These are phyloP conservation scores for Immersiella caudata DNA, from an alignment of 495 filamentous ascomycete genomes.

Conservation along the genomic window DNA sequence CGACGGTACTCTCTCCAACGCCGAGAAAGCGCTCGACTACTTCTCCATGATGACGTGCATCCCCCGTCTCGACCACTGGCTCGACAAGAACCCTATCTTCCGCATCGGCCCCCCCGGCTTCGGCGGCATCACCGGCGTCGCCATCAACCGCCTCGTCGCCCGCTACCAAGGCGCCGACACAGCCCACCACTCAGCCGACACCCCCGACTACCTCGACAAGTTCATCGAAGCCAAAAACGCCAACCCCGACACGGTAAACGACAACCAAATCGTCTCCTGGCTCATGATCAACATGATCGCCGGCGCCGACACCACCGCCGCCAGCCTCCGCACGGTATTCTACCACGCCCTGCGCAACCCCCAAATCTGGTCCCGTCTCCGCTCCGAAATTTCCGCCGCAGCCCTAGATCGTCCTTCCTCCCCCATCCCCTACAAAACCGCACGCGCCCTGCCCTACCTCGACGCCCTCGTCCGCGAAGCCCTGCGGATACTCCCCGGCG, in stretches of 20 bases:
- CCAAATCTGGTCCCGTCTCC: constrained; percentile 41
- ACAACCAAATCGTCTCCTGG: constrained; percentile 30
- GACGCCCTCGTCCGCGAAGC: constrained; percentile 58
- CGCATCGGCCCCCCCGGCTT: constrained; percentile 32
- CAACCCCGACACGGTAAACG: constrained; percentile 31
- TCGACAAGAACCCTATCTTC: constrained; percentile 28
- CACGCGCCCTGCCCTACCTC: constrained; percentile 43
- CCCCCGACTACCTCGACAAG: constrained; percentile 34
- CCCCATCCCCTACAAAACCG: constrained; percentile 23
- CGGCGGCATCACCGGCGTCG: constrained; percentile 12
- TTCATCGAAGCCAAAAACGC: constrained; percentile 33
- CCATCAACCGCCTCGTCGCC: constrained; percentile 17
- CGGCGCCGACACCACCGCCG: constrained; percentile 59
- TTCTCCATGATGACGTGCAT: constrained; percentile 25
- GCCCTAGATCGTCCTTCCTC: constrained; percentile 2
- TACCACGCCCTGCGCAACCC: constrained; percentile 56
- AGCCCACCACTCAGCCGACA: constrained; percentile 10
- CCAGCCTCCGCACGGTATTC: constrained; percentile 50
- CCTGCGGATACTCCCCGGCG: constrained; percentile 53
- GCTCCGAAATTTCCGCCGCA: constrained; percentile 42
- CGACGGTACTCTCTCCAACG: constrained; percentile 24
- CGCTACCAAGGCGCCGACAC: constrained; percentile 26
- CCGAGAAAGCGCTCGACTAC: constrained; percentile 26
- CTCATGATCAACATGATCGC: constrained; percentile 47
- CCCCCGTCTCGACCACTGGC: constrained; percentile 32